Base-by-base conservation (phyloP, 768 basidiomycete species). In the Mycena capillaripes region DNA sequence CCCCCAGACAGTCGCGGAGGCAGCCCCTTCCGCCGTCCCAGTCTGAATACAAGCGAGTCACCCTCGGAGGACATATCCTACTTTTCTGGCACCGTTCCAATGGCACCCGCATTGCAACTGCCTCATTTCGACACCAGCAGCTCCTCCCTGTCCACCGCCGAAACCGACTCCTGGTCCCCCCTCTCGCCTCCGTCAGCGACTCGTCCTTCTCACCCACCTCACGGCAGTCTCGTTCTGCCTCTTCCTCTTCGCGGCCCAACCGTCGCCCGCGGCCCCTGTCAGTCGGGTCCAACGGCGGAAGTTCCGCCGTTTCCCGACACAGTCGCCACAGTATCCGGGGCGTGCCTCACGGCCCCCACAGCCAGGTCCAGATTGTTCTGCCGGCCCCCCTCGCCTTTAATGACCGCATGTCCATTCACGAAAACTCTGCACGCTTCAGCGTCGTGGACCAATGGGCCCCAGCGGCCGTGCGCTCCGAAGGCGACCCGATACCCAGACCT, bases 321-420 rank as follows among this genome's bases (percentile, higher is more conserved):
- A 82, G 81, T 65, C 82, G 82, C 42, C 82, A 81, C 70, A 84
- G 82, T 29, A 76, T 90, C 29, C 86, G 89, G 21, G 92, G 92
- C 38, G 80, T 86, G 1, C 92, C 93, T 25, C 93, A 95, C 77
- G 84, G 85, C 7, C 89, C 87, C 0, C 86, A 88, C 68, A 91
- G 85, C 77, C 86, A 86, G 65, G 81, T 94, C 63, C 89, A 93
- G 75, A 90, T 95, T 62, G 81, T 95, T 19, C 83, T 94, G 4
- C 94, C 94, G 0, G 80, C 88, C 1, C 93, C 93, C 2, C 86
- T 95, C 21, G 88, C 70, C 8, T 75, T 75, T 88, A 1, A 83
- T 87, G 14, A 78, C 79, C 46, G 79, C 85, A n/a, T 75, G 60
- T 29, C 79, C 60, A 27, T 52, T 55, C 75, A 67, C 75, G 64